Evolutionary conservation across 2,329 filamentous ascomycete species (phyloP), one percentile per base, ranked within the genome.

Genomic region (Stagonosporopsis rhizophila): DNA sequence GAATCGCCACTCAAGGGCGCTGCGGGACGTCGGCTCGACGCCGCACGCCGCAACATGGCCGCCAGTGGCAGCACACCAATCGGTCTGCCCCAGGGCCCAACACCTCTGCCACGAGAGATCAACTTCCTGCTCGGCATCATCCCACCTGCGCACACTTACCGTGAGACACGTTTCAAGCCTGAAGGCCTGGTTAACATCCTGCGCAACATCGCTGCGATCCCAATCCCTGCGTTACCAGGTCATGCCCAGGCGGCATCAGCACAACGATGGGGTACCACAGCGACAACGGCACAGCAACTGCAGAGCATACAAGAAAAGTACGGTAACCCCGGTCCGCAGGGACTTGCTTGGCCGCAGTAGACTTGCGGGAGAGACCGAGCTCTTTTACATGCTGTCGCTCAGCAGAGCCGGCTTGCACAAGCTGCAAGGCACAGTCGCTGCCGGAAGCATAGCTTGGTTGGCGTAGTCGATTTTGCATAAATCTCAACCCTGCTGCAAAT

Each of bases 1-100:
- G 92, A 91, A 53, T 98, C 94, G 5, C 95, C 96, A 0, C 83
- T 98, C 34, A 99, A 98, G 74, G 92, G 92, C 14, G 91, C 91
- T 1, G 92, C 94, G 34, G 91, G 92, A 23, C 88, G 93, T 52
- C 88, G 93, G 32, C 82, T 96, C 20, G 91, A 95, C 68, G 90
- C 95, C 71, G 88, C 91, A 60, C 82, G 82, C 55, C 78, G 82
- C 41, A 78, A 80, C 70, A 68, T 69, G 34, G 61, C 68, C 39
- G 67, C 61, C 23, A 64, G 64, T 20, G 67, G 67, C 19, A 69
- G 64, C 52, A 72, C 69, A 30, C 70, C 70, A 14, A 56, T 71
- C 2, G 59, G 61, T 4, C 52, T 40, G 25, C 64, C 27, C 15
- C 52, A 67, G 58, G 71, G 75, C 65, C 83, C 87, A 11, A 83